These are phyloP conservation scores for Colletotrichum gigasporum DNA, from an alignment of 2,329 filamentous ascomycete species.

Conservation along the genomic window DNA sequence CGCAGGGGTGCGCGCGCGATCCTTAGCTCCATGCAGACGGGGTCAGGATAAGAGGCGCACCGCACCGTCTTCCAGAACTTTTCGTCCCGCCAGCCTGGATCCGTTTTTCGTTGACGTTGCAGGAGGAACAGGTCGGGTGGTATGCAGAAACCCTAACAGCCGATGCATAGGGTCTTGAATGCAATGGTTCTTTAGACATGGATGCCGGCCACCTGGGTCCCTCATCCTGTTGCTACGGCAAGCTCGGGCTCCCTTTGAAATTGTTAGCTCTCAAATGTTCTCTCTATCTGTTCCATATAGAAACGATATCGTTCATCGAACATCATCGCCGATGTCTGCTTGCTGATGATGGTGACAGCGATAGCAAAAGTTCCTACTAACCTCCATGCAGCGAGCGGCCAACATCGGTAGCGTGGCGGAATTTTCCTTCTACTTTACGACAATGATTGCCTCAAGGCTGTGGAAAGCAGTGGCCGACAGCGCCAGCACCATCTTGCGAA, in stretches of 20 bases:
- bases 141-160: background rate
- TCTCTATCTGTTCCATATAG: no score
- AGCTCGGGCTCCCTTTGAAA: no score
- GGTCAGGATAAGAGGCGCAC: background rate
- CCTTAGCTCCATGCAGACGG: constrained; percentile 4
- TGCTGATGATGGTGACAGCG: background rate
- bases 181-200: background rate
- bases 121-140: background rate
- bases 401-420: background rate
- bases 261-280: no score
- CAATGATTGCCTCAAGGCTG: background rate
- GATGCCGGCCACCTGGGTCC: no score
- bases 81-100: background rate
- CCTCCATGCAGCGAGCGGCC: background rate
- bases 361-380: background rate
- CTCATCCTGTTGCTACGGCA: no score
- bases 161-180: background rate
- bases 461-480: background rate
- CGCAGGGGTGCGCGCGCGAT: constrained; percentile 33
- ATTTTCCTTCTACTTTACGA: background rate
- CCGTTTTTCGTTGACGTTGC: background rate
- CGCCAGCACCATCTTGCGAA: background rate
- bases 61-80: background rate
- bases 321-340: no score
- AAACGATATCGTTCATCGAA: background rate